Percentiles rank a stretch among this genome's conserved stretches.
phyloP scores from a whole-genome alignment of 2,329 filamentous ascomycete genomes.

The Podosphaera leucotricha region DNA sequence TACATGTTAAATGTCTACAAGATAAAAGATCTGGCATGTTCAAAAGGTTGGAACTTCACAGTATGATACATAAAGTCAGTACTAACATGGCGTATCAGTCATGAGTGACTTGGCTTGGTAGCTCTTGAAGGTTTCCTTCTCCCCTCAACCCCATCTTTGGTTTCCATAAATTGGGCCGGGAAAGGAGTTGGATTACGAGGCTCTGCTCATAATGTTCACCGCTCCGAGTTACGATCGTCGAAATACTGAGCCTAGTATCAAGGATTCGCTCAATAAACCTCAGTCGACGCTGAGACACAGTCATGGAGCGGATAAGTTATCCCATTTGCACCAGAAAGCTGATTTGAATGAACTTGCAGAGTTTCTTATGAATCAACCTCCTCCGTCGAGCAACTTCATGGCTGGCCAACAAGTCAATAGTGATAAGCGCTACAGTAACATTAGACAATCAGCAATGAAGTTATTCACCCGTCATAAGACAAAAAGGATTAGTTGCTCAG shows the following conservation, averaged over 20 bases:
- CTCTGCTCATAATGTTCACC: neutral
- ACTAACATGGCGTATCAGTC: too few relatives aligned
- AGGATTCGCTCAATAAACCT: neutral
- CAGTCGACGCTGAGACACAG: neutral
- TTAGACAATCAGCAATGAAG: conserved; percentile 20
- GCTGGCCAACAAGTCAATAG: conserved; percentile 18
- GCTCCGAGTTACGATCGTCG: neutral
- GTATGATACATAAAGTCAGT: too few relatives aligned
- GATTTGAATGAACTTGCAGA: conserved; percentile 17
- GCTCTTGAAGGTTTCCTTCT: too few relatives aligned
- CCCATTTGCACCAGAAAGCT: neutral
- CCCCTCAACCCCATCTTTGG: too few relatives aligned
- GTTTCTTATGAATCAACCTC: conserved; percentile 26
- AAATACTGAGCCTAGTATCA: neutral
- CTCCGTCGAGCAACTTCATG: conserved; percentile 27
- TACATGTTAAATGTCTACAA: too few relatives aligned
- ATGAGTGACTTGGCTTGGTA: too few relatives aligned
- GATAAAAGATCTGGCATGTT: too few relatives aligned
- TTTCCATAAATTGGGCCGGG: too few relatives aligned
- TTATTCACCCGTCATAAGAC: conserved; percentile 17
- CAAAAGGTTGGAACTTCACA: too few relatives aligned
- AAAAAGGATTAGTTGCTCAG: conserved; percentile 16
- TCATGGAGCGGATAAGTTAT: neutral
- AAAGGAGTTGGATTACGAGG: neutral
- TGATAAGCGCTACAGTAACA: conserved; percentile 12